phyloP scores from a whole-genome alignment of 768 basidiomycete genomes.

The Pleurotus ostreatus region DNA sequence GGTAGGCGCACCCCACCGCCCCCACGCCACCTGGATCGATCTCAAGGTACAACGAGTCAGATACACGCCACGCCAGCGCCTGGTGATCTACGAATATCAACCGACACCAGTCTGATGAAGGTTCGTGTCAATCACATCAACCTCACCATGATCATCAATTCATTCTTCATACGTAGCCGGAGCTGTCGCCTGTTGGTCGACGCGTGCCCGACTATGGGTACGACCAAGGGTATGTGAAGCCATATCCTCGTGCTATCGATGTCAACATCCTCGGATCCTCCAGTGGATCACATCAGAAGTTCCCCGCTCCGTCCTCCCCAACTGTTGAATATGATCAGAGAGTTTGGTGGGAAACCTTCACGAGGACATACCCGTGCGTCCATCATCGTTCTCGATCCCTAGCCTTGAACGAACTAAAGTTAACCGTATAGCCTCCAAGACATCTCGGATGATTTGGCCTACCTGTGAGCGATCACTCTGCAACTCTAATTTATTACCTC shows the following conservation, averaged over 20 bases:
- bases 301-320: slow-evolving; percentile 29
- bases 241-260: slow-evolving; percentile 34
- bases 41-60: slow-evolving; percentile 12
- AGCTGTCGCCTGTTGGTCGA: slow-evolving; percentile 26
- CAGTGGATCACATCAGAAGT: slow-evolving; percentile 26
- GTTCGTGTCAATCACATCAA: slow-evolving; percentile 15
- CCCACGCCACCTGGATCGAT: slow-evolving; percentile 20
- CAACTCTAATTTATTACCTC: background rate
- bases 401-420: background rate
- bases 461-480: slow-evolving; percentile 38
- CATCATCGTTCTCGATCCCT: background rate
- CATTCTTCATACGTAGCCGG: slow-evolving; percentile 18
- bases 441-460: slow-evolving; percentile 45
- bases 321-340: slow-evolving; percentile 30
- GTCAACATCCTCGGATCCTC: slow-evolving; percentile 32
- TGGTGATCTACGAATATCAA: slow-evolving; percentile 24
- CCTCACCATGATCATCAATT: slow-evolving; percentile 2
- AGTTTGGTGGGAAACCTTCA: slow-evolving; percentile 41
- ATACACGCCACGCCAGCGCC: slow-evolving; percentile 15
- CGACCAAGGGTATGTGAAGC: slow-evolving; percentile 32
- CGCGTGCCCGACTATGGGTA: slow-evolving; percentile 28
- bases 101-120: slow-evolving; percentile 21
- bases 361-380: slow-evolving; percentile 33
- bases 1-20: slow-evolving; percentile 20
- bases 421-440: slow-evolving; percentile 36